These are phyloP conservation scores for Hippophae rhamnoides DNA, from an alignment of 306 rosid species.

Conservation along the genomic window DNA sequence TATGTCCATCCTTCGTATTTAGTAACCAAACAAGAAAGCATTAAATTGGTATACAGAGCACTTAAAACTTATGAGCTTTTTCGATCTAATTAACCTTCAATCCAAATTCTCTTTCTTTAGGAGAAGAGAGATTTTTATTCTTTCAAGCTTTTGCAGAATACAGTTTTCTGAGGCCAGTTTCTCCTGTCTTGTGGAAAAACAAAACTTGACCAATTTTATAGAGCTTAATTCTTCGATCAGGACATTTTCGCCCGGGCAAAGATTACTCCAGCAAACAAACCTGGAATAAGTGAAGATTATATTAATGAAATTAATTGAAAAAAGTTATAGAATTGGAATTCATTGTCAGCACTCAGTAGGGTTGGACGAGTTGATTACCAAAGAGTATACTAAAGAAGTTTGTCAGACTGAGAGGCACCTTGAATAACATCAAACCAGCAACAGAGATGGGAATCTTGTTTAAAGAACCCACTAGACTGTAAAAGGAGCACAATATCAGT, in stretches of 20 bases:
- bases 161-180: background rate
- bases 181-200: background rate
- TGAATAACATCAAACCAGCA: conserved; percentile 69
- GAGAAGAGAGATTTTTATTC: background rate
- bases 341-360: background rate
- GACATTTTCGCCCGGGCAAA: conserved; percentile 85
- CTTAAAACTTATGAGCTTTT: no score
- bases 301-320: background rate
- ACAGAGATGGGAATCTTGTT: conserved; percentile 87
- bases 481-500: background rate
- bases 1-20: no score
- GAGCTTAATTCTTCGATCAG: background rate
- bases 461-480: conserved; percentile 83
- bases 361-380: conserved; percentile 39
- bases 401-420: conserved; percentile 55
- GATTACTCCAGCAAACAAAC: conserved; percentile 78
- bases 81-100: no score
- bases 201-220: background rate
- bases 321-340: background rate
- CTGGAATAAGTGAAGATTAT: conserved; percentile 23
- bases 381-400: conserved; percentile 72
- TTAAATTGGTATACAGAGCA: no score
- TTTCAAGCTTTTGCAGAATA: background rate
- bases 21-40: no score
- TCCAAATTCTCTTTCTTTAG: no score